Conservation (phyloP, 2,329 filamentous ascomycete species). For the Colletotrichum truncatum region DNA sequence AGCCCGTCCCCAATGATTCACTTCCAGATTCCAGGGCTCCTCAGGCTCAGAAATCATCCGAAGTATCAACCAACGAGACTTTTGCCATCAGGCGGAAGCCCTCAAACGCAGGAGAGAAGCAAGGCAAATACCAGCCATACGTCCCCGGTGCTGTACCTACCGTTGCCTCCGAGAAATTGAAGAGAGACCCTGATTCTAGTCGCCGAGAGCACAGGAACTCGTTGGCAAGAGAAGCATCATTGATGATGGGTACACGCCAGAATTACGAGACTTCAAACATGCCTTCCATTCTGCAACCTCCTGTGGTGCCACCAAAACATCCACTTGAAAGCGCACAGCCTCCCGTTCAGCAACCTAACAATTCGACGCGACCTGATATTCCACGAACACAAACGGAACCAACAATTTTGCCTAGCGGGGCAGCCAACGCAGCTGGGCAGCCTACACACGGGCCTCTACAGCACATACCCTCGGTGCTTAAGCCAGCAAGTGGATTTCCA, state of each 20-base stretch:
- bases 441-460: neutral
- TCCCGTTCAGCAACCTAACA: neutral
- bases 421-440: neutral
- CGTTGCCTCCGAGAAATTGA: neutral
- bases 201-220: slow-evolving; percentile 27
- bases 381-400: neutral
- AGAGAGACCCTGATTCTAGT: neutral
- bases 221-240: slow-evolving; percentile 36
- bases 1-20: neutral
- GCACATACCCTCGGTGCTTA: slow-evolving; percentile 40
- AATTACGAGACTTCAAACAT: slow-evolving; percentile 34
- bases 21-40: neutral
- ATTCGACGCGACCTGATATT: neutral
- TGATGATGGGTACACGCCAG: slow-evolving; percentile 33
- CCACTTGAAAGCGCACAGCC: neutral
- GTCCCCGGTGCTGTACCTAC: slow-evolving; percentile 8
- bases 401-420: neutral
- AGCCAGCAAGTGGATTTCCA: slow-evolving; percentile 37
- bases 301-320: slow-evolving; percentile 33
- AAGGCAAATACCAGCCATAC: slow-evolving; percentile 28
- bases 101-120: slow-evolving; percentile 12
- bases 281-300: slow-evolving; percentile 35
- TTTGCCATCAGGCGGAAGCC: slow-evolving; percentile 28
- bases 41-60: neutral
- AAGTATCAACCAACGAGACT: neutral